A percentile compares a stretch with the other conserved stretches of the same genome.
Conservation (phyloP, 257 asterid species). For the Agastache rugosa region DNA sequence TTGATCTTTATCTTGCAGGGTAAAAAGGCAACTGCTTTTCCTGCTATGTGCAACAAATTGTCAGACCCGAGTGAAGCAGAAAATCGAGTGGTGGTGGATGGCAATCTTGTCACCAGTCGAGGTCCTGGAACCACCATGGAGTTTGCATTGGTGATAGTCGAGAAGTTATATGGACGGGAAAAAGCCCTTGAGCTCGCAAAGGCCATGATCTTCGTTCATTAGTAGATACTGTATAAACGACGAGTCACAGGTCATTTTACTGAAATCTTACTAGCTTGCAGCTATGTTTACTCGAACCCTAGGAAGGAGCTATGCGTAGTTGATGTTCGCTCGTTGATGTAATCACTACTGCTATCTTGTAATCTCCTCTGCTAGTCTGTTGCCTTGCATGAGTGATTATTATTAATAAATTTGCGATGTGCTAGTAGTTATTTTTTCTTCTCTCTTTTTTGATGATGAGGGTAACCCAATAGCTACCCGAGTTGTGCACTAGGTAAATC, state of each 20-base stretch:
- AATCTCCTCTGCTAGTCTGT: not conserved
- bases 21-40: constrained; percentile 94
- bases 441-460: too few species aligned
- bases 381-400: not conserved
- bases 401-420: not conserved
- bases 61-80: constrained; percentile 79
- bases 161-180: constrained; percentile 72
- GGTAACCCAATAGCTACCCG: too few species aligned
- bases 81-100: constrained; percentile 87
- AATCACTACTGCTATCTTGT: not conserved
- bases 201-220: constrained; percentile 63
- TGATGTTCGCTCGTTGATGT: not conserved
- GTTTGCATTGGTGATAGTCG: constrained; percentile 70
- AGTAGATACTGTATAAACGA: constrained; percentile 19
- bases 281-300: not conserved
- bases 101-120: constrained; percentile 85
- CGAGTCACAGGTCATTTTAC: constrained; percentile 17
- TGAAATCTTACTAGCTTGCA: not conserved
- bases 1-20: constrained; percentile 53
- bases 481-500: too few species aligned
- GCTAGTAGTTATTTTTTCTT: too few species aligned
- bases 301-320: not conserved
- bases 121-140: constrained; percentile 98
- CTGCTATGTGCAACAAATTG: constrained; percentile 80
- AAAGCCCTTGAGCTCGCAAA: constrained; percentile 75